Evolutionary conservation across 139 green algal genomes (phyloP), one percentile per base, ranked within the genome.

Genomic region (Chlorella sp.): DNA sequence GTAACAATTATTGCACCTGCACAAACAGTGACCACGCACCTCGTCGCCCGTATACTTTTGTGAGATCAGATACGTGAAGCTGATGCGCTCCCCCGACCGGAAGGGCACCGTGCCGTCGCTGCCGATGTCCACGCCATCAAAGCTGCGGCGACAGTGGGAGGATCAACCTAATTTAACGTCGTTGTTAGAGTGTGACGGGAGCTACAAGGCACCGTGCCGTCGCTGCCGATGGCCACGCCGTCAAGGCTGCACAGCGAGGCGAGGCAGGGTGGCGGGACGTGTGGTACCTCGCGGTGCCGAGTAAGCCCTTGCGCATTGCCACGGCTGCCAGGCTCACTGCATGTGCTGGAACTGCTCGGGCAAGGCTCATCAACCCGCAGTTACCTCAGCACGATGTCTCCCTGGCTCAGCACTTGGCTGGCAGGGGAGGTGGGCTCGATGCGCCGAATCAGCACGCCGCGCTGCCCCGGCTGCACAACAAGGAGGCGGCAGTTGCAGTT

Each of bases 51-150:
- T 91, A 86, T 95, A 98, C 89, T 99, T 98, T 73, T 81, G 74
- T 22, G 64, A 76, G 60, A 99, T 93, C 34, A 99, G 92, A 92
- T 98, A 98, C 46, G 85, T 88, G 92, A 99, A 99, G 17, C 87
- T 89, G 85, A 99, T 99, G 82, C 97, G 94, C 92, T 99, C 97
- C 26, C 96, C 93, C 3, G 85, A 94, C 73, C 97, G 93, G 92
- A 99, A 99, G 40, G 96, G 95, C 43, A 99, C 97, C 7, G 97
- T 99, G 77, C 97, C 97, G 64, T 84, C 79, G 32, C 43, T 48
- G 36, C 81, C 81, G 22, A 91, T 85, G 58, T 92, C 80, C 22
- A 95, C 84, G 30, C 94, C 95, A 60, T 99, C 97, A 92, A 99
- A 99, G 0, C 76, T 60, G 84, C 77, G 73, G 73, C 8, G 6